phyloP scores from a whole-genome alignment of 768 basidiomycete species.

The Cystobasidium ongulense region DNA sequence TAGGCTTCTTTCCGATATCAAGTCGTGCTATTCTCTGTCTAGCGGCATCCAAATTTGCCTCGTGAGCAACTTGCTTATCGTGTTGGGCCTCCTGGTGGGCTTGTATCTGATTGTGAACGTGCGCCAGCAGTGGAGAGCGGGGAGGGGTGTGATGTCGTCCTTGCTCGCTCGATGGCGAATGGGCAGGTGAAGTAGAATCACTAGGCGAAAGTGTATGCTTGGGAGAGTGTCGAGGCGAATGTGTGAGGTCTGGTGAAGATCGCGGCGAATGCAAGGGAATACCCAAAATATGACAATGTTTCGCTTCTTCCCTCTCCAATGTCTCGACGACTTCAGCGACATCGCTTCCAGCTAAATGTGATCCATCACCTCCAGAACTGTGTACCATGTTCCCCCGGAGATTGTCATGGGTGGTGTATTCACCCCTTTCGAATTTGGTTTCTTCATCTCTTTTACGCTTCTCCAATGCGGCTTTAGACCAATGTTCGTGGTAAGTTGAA shows the following conservation, averaged over 20 bases:
- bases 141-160: not conserved
- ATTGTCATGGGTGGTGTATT: not conserved
- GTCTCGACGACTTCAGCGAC: constrained; percentile 3
- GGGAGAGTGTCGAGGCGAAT: not conserved
- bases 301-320: constrained; percentile 4
- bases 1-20: not conserved
- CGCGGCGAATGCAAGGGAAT: not conserved
- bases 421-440: not conserved
- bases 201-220: not conserved
- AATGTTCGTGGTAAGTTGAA: constrained; percentile 9
- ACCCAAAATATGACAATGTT: not conserved
- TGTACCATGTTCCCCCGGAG: not conserved
- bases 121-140: not conserved
- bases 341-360: not conserved
- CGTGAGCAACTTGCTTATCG: not conserved
- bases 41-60: not conserved
- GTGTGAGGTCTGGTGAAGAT: no score
- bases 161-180: not conserved
- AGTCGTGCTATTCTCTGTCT: not conserved
- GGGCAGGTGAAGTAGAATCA: no score
- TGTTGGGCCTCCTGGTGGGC: not conserved
- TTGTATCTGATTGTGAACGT: not conserved
- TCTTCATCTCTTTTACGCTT: constrained; percentile 22
- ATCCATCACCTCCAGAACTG: not conserved
- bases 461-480: not conserved